A percentile compares a stretch with the other conserved stretches of the same genome.
Evolutionary conservation across 2,329 filamentous ascomycete genomes (phyloP).

Genomic region (Moelleriella libera): DNA sequence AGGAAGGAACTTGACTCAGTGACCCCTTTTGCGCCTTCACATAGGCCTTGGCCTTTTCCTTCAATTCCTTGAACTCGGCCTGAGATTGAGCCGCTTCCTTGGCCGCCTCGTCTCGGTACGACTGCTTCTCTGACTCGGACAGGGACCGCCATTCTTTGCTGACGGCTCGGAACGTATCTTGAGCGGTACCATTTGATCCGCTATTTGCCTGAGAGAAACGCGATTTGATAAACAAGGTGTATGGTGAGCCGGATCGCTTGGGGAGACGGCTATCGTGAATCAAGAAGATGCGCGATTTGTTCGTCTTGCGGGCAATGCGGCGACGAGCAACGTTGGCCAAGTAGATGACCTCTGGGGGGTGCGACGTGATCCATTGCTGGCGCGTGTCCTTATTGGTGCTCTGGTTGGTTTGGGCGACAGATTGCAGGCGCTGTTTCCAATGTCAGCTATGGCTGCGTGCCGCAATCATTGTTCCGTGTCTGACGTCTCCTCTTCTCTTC

Average conservation of each 20-base stretch:
- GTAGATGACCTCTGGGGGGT: constrained; percentile 23
- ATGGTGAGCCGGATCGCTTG: constrained; percentile 20
- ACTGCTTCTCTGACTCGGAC: constrained; percentile 24
- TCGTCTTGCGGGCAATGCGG: constrained; percentile 21
- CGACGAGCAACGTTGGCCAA: constrained; percentile 33
- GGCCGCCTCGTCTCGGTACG: constrained; percentile 18
- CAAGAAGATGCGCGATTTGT: constrained; percentile 8
- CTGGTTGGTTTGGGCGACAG: constrained; percentile 23
- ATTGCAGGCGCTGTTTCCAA: constrained; percentile 15
- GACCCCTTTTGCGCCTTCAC: constrained; percentile 3
- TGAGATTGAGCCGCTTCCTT: constrained; percentile 5
- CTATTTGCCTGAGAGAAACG: constrained; percentile 14
- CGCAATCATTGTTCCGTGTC: too few species aligned
- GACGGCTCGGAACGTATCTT: constrained; percentile 12
- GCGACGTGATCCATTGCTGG: constrained; percentile 33
- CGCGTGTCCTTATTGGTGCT: constrained; percentile 22
- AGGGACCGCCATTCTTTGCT: constrained; percentile 28
- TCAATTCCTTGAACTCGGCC: constrained; percentile 12
- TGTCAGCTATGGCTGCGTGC: background rate
- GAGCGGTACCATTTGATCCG: constrained; percentile 6
- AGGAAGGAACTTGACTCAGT: background rate
- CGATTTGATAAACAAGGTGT: constrained; percentile 21
- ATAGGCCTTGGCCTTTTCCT: constrained; percentile 11
- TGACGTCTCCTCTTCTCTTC: too few species aligned
- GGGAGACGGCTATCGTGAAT: constrained; percentile 36